These are phyloP conservation scores for Candida pini DNA, from an alignment of 805 yeast species.

Conservation along the genomic window DNA sequence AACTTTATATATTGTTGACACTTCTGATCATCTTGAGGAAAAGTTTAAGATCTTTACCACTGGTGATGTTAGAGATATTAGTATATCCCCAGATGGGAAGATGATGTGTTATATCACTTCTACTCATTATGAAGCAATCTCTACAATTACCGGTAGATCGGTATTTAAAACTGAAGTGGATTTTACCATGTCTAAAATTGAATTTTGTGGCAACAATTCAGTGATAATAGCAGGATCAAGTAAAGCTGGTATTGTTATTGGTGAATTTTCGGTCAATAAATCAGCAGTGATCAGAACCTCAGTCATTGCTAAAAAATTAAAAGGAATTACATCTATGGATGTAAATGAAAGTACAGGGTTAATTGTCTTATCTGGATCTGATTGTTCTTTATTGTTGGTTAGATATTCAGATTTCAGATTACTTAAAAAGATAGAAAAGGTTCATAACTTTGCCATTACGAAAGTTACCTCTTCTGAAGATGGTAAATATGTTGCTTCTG, in stretches of 20 bases:
- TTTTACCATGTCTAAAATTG: conserved; percentile 26
- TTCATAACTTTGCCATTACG: conserved; percentile 78
- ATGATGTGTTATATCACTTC: conserved; percentile 59
- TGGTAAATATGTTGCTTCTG: conserved; percentile 62
- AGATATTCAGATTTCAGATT: conserved; percentile 46
- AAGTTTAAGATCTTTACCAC: conserved; percentile 48
- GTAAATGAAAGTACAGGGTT: conserved; percentile 32
- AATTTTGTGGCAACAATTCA: conserved; percentile 28
- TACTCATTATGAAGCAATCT: conserved; percentile 44
- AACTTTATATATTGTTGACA: conserved; percentile 54
- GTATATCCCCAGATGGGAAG: conserved; percentile 63
- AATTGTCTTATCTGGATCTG: conserved; percentile 57
- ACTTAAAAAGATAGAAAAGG: conserved; percentile 46
- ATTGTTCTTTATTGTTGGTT: conserved; percentile 58
- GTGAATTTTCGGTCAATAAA: conserved; percentile 38
- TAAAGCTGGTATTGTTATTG: conserved; percentile 38
- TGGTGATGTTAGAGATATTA: conserved; percentile 57
- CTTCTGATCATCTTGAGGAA: conserved; percentile 43
- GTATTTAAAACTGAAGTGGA: conserved; percentile 24
- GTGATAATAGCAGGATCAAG: conserved; percentile 40
- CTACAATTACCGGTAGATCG: conserved; percentile 42
- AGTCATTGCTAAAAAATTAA: conserved; percentile 41
- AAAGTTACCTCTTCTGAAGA: conserved; percentile 62
- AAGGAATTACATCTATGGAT: conserved; percentile 53
- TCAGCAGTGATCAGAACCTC: conserved; percentile 38